These are phyloP conservation scores for Tinospora cordifolia DNA, from an alignment of 164 flowering plant species.

Conservation along the genomic window DNA sequence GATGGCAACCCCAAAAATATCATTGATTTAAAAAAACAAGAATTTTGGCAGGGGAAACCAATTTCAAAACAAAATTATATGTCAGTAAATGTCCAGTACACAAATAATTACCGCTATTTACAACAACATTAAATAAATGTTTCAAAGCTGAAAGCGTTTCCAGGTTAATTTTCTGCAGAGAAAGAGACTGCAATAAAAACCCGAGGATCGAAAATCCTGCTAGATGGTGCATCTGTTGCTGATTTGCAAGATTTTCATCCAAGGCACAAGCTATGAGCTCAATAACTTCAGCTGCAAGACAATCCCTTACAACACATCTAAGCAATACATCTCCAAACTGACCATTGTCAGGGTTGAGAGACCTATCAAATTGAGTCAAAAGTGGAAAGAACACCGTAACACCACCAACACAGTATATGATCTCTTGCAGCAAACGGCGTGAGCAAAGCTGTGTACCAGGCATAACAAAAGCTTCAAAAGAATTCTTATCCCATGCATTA, in stretches of 20 bases:
- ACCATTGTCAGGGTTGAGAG: constrained; percentile 41
- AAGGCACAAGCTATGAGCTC: constrained; percentile 82
- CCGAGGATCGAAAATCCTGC: constrained; percentile 89
- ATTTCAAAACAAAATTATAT: not conserved
- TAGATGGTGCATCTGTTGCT: constrained; percentile 93
- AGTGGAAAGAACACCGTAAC: constrained; percentile 96
- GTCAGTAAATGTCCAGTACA: not conserved
- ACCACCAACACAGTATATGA: constrained; percentile 98
- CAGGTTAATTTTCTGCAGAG: constrained; percentile 74
- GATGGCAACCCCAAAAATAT: not conserved
- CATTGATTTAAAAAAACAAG: not conserved
- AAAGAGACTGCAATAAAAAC: constrained; percentile 75
- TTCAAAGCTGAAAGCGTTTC: constrained; percentile 81
- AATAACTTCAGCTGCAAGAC: constrained; percentile 72
- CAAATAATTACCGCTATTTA: constrained; percentile 52
- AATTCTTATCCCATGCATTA: constrained; percentile 44
- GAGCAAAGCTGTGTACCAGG: constrained; percentile 85
- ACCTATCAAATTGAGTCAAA: constrained; percentile 57
- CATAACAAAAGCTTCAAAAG: constrained; percentile 62
- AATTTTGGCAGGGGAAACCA: not conserved
- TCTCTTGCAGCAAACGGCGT: constrained; percentile 80
- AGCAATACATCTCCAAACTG: constrained; percentile 31
- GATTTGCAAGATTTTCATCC: constrained; percentile 87
- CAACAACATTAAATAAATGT: constrained; percentile 61
- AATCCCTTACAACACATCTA: constrained; percentile 56